Evolutionary conservation across 805 yeast species (phyloP).

Genomic region (Ogataea angusta): DNA sequence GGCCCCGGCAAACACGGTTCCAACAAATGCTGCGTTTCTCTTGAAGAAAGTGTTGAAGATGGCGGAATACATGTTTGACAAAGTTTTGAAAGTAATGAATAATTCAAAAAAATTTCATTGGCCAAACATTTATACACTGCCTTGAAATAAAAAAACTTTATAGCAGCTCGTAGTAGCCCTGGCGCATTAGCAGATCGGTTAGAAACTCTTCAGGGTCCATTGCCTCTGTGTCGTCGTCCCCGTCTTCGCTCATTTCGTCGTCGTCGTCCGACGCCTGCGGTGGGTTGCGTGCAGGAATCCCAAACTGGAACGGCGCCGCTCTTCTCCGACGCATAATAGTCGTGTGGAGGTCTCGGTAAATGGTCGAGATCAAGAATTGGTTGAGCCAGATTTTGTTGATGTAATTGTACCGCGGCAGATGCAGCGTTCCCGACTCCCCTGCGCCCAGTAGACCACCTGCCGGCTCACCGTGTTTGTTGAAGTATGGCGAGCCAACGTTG

Average conservation of each 20-base stretch:
- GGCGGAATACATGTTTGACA: conserved; percentile 34
- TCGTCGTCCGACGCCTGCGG: conserved; percentile 2
- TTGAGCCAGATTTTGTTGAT: conserved; percentile 60
- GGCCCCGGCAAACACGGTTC: conserved; percentile 77
- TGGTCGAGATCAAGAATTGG: conserved; percentile 32
- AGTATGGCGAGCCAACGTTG: conserved; percentile 58
- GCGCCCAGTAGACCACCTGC: conserved; percentile 52
- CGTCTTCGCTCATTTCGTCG: conserved; percentile 13
- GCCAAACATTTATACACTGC: conserved; percentile 9
- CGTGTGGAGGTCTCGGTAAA: conserved; percentile 15
- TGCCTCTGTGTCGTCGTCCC: conserved; percentile 8
- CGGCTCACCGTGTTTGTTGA: conserved; percentile 74
- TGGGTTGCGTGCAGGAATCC: conserved; percentile 14
- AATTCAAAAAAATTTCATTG: conserved; percentile 18
- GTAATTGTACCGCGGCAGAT: conserved; percentile 49
- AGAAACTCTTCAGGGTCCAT: conserved; percentile 19
- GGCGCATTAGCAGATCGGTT: conserved; percentile 16
- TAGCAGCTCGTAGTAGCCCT: conserved; percentile 11
- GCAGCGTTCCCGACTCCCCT: conserved; percentile 54
- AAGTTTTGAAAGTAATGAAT: conserved; percentile 7
- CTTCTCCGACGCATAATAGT: conserved; percentile 7
- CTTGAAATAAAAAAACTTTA: conserved; percentile 5
- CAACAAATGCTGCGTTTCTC: conserved; percentile 88
- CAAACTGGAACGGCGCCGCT: conserved; percentile 12
- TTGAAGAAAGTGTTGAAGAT: conserved; percentile 70